These are phyloP conservation scores for Fonsecaea pedrosoi DNA, from an alignment of 2,329 filamentous ascomycete species.

Conservation along the genomic window DNA sequence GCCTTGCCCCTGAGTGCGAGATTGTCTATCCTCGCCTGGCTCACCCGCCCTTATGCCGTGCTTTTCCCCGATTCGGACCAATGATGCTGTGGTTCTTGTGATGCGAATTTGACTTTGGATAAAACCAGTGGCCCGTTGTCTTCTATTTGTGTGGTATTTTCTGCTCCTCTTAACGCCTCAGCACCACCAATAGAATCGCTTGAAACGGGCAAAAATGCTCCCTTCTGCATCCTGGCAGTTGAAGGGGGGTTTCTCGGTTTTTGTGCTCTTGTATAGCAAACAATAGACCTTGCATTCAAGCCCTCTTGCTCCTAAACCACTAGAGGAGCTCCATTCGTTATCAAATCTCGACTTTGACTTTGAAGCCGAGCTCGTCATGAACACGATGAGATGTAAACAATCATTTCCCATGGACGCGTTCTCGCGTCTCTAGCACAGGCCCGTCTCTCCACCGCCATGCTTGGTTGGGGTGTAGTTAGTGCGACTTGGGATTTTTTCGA, in stretches of 20 bases:
- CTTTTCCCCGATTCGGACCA: slow-evolving; percentile 1
- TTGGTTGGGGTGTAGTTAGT: slow-evolving; percentile 4
- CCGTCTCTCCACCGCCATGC: slow-evolving; percentile 10
- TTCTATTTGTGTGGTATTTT: not conserved
- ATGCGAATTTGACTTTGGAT: not conserved
- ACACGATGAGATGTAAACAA: slow-evolving; percentile 29
- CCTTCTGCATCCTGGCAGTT: not conserved
- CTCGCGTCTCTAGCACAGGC: slow-evolving; percentile 16
- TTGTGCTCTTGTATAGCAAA: not conserved
- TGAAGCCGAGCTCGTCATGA: not conserved
- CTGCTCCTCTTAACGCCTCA: not conserved
- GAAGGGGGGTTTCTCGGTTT: not conserved
- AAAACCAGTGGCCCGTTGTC: not conserved
- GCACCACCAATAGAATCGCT: not conserved
- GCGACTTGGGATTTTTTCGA: slow-evolving; percentile 9
- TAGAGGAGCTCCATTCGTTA: not conserved
- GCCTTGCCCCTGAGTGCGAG: slow-evolving; percentile 11
- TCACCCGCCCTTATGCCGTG: not conserved
- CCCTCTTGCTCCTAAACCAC: not conserved
- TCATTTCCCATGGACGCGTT: slow-evolving; percentile 18
- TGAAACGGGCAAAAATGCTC: not conserved
- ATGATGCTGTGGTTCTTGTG: not conserved
- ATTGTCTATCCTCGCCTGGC: slow-evolving; percentile 6
- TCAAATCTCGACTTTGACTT: slow-evolving; percentile 25
- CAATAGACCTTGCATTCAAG: not conserved